These are phyloP conservation scores for Geranium rotundifolium DNA, from an alignment of 345 rosid genomes.

Conservation along the genomic window DNA sequence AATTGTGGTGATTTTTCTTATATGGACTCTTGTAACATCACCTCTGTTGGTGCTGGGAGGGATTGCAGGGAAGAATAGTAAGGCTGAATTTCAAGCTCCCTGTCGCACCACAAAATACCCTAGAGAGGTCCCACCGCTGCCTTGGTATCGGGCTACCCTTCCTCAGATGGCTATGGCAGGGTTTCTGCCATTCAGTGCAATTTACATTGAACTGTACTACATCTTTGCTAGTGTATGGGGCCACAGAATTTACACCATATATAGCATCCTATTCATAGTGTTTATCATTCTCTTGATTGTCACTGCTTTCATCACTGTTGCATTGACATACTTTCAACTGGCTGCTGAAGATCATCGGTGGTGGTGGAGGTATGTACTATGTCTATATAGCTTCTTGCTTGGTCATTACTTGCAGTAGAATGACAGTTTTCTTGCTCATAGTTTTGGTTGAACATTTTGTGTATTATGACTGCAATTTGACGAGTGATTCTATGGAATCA, in stretches of 20 bases:
- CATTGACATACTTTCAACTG: slow-evolving; percentile 48
- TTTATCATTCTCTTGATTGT: slow-evolving; percentile 47
- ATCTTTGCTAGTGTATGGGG: slow-evolving; percentile 56
- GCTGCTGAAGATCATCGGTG: slow-evolving; percentile 54
- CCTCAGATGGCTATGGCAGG: slow-evolving; percentile 66
- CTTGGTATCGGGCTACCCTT: slow-evolving; percentile 37
- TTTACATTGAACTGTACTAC: slow-evolving; percentile 46
- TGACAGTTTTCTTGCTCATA: background rate
- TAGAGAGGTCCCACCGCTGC: slow-evolving; percentile 41
- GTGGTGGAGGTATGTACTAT: slow-evolving; percentile 44
- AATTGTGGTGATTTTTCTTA: slow-evolving; percentile 39
- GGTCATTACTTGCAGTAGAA: background rate
- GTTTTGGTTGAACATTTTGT: background rate
- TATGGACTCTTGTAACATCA: slow-evolving; percentile 43
- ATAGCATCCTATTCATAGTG: slow-evolving; percentile 45
- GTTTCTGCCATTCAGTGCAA: slow-evolving; percentile 48
- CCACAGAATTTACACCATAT: slow-evolving; percentile 50
- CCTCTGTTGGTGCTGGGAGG: slow-evolving; percentile 44
- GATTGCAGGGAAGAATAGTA: slow-evolving; percentile 51
- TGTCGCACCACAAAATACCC: slow-evolving; percentile 51
- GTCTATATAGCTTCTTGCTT: background rate
- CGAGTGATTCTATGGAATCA: too few relatives aligned
- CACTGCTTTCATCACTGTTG: slow-evolving; percentile 51
- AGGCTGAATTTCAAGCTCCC: slow-evolving; percentile 57
- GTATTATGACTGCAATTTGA: too few relatives aligned